Conservation (phyloP, 108 stramenopile genomes). For the Chaetoceros tenuissimus region DNA sequence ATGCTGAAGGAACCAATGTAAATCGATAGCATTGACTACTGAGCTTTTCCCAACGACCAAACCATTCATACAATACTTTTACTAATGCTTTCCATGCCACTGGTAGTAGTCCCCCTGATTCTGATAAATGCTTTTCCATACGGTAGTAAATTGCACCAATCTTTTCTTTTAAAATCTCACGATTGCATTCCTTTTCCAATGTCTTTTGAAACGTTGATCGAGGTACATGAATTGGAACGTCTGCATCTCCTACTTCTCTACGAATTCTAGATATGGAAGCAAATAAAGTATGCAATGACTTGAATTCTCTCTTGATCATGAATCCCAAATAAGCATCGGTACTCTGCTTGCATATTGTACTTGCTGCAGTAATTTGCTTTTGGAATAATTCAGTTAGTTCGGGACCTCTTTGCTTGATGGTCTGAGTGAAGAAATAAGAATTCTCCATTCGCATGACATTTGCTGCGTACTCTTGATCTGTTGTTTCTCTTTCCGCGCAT, state of each 20-base stretch:
- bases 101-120: conserved; percentile 75
- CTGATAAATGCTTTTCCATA: conserved; percentile 87
- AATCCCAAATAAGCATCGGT: conserved; percentile 86
- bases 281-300: conserved; percentile 78
- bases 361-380: conserved; percentile 72
- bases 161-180: conserved; percentile 80
- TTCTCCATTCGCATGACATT: conserved; percentile 89
- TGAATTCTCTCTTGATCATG: conserved; percentile 90
- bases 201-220: conserved; percentile 72
- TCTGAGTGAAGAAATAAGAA: conserved; percentile 78
- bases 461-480: conserved; percentile 80
- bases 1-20: conserved; percentile 72
- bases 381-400: conserved; percentile 63
- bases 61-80: conserved; percentile 87
- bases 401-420: conserved; percentile 60
- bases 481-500: conserved; percentile 66
- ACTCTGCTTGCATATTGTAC: conserved; percentile 72
- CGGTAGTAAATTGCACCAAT: conserved; percentile 70
- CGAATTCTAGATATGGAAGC: conserved; percentile 72
- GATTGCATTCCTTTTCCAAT: conserved; percentile 73
- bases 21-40: conserved; percentile 76
- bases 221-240: conserved; percentile 77
- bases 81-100: conserved; percentile 86
- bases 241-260: conserved; percentile 73
- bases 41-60: conserved; percentile 85